phyloP scores from a whole-genome alignment of 371 early-diverging fungal genomes.

The Phascolomyces articulosus region DNA sequence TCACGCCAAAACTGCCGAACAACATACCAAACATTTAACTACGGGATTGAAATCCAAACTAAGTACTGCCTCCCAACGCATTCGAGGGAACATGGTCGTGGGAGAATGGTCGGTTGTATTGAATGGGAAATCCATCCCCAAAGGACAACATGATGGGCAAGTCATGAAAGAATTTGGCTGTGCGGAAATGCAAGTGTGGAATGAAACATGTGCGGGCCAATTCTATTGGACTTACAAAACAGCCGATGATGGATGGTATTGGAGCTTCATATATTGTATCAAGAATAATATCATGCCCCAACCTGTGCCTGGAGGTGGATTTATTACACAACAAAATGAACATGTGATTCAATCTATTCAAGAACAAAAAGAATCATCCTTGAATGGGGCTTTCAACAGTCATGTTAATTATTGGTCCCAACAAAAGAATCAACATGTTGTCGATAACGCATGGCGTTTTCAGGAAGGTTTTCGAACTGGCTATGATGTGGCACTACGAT shows the following conservation, averaged over 20 bases:
- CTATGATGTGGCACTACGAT: conserved; percentile 24
- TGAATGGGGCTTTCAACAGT: conserved; percentile 3
- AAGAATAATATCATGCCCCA: conserved; percentile 15
- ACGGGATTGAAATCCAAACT: conserved; percentile 14
- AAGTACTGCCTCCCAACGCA: background rate
- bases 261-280: conserved; percentile 34
- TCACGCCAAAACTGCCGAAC: conserved; percentile 24
- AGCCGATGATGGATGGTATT: conserved; percentile 32
- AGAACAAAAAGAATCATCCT: background rate
- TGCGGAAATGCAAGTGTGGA: conserved; percentile 18
- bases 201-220: conserved; percentile 24
- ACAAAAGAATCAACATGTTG: conserved; percentile 5
- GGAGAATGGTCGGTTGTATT: conserved; percentile 39
- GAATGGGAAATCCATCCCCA: conserved; percentile 21
- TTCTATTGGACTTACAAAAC: conserved; percentile 39
- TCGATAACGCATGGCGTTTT: conserved; percentile 14
- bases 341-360: background rate
- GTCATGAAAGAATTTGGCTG: conserved; percentile 27
- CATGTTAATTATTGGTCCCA: conserved; percentile 17
- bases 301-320: conserved; percentile 5
- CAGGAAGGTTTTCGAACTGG: conserved; percentile 25
- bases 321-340: background rate
- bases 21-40: conserved; percentile 19
- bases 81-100: conserved; percentile 27
- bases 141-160: conserved; percentile 19